phyloP scores from a whole-genome alignment of 2,329 filamentous ascomycete genomes.

The Colletotrichum sp. region DNA sequence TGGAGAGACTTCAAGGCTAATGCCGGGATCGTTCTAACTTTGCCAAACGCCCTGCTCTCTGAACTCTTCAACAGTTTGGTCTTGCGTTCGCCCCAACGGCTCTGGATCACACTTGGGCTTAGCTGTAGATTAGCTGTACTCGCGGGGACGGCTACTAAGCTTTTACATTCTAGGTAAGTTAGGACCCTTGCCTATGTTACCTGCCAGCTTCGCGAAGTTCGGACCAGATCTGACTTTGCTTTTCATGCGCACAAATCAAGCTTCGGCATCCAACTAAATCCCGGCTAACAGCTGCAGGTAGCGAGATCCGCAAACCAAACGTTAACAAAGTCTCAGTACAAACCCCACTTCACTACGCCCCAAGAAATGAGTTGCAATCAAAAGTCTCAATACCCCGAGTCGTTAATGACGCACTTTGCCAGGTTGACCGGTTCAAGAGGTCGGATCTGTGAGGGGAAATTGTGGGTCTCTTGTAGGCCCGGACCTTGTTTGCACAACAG shows the following conservation, averaged over 20 bases:
- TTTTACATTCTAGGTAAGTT: neutral
- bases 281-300: neutral
- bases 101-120: neutral
- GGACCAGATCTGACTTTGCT: neutral
- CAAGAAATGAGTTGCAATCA: neutral
- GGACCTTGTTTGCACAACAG: neutral
- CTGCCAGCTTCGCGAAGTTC: neutral
- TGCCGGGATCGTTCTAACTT: neutral
- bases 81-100: neutral
- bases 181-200: neutral
- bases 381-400: neutral
- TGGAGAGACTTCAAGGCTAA: neutral
- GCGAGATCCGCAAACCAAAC: neutral
- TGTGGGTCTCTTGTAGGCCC: neutral
- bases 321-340: neutral
- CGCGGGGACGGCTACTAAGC: neutral
- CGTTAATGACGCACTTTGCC: neutral
- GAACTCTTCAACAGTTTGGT: neutral
- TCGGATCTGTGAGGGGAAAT: conserved; percentile 10
- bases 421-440: neutral
- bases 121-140: neutral
- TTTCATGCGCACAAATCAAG: neutral
- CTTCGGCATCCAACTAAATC: neutral
- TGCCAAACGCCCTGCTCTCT: neutral
- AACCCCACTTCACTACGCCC: neutral